These are phyloP conservation scores for Amniculicola lignicola DNA, from an alignment of 495 filamentous ascomycete genomes.

Conservation along the genomic window DNA sequence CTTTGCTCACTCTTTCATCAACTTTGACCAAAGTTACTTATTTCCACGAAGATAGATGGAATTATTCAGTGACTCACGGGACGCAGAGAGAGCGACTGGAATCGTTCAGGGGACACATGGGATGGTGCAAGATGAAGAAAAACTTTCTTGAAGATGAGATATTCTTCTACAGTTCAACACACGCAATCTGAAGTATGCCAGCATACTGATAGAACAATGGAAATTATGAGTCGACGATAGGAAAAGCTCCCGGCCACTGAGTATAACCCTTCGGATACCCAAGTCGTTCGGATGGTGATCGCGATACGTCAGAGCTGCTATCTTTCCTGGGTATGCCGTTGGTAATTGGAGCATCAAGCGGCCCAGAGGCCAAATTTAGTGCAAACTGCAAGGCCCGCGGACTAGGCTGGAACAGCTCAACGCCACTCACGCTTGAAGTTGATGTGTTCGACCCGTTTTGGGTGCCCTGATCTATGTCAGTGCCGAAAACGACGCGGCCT, in stretches of 20 bases:
- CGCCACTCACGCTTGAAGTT: too few species aligned
- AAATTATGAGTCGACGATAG: neutral
- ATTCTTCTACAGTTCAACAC: neutral
- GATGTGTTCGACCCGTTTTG: too few species aligned
- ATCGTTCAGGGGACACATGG: neutral
- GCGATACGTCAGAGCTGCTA: neutral
- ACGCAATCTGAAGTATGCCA: neutral
- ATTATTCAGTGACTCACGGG: neutral
- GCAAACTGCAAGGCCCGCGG: too few species aligned
- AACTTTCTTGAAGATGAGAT: neutral
- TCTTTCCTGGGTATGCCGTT: neutral
- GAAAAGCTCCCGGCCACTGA: neutral
- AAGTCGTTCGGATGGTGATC: neutral
- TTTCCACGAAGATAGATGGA: too few species aligned
- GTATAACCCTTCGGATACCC: neutral
- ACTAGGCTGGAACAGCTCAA: too few species aligned
- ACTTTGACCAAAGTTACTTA: too few species aligned
- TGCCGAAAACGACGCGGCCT: too few species aligned
- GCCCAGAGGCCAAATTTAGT: too few species aligned
- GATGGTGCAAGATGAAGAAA: neutral
- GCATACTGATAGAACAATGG: neutral
- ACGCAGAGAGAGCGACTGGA: neutral
- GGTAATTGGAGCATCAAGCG: neutral
- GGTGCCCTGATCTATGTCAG: too few species aligned
- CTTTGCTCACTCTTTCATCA: too few species aligned